A percentile compares a stretch with the other conserved stretches of the same genome.
Evolutionary conservation across 495 filamentous ascomycete genomes (phyloP).

Genomic region (Chaetomium fimeti): DNA sequence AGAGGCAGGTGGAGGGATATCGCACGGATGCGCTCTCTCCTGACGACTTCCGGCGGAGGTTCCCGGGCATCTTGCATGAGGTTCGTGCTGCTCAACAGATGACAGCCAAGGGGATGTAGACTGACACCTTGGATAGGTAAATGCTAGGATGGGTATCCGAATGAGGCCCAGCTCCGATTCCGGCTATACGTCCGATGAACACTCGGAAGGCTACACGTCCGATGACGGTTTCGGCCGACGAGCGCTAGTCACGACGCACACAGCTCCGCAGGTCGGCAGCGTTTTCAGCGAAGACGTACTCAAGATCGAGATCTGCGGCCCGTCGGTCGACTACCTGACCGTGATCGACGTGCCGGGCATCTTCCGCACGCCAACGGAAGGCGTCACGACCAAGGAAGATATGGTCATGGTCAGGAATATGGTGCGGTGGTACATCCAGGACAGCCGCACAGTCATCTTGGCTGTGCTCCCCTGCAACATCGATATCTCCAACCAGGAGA

Average conservation of each 20-base stretch:
- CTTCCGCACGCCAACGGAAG: conserved; percentile 54
- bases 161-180: conserved; percentile 9
- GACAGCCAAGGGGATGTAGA: not conserved
- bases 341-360: conserved; percentile 65
- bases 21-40: conserved; percentile 15
- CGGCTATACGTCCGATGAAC: not conserved
- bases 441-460: conserved; percentile 56
- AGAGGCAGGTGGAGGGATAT: conserved; percentile 23
- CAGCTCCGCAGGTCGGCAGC: conserved; percentile 16
- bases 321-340: conserved; percentile 54
- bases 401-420: conserved; percentile 53
- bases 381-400: conserved; percentile 49
- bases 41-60: conserved; percentile 21
- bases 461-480: conserved; percentile 58
- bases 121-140: conserved; percentile 30
- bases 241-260: not conserved
- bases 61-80: conserved; percentile 30
- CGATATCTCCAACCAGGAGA: conserved; percentile 63
- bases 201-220: not conserved
- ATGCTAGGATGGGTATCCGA: conserved; percentile 40
- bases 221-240: not conserved
- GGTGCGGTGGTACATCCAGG: conserved; percentile 48
- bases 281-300: conserved; percentile 55
- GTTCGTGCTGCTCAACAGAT: conserved; percentile 16
- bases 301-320: conserved; percentile 57